These are phyloP conservation scores for Casuarina equisetifolia DNA, from an alignment of 306 rosid genomes.

Conservation along the genomic window DNA sequence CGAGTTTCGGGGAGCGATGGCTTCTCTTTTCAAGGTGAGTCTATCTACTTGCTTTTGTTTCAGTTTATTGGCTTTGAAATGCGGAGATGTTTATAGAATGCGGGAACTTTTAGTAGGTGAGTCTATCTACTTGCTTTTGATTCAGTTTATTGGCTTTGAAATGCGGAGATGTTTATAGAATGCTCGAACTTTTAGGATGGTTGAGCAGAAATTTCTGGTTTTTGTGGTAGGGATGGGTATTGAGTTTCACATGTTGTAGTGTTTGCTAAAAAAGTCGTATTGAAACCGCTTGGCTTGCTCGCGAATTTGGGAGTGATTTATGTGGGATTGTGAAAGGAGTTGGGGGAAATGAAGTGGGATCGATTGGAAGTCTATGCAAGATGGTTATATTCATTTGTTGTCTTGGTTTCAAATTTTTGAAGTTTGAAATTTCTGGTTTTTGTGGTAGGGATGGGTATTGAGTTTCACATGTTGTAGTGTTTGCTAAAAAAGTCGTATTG, in stretches of 20 bases:
- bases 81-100: neutral
- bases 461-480: too few species aligned
- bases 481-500: neutral
- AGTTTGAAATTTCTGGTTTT: too few species aligned
- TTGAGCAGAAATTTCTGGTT: neutral
- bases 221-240: neutral
- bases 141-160: neutral
- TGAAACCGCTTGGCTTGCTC: neutral
- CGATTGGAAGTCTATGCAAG: neutral
- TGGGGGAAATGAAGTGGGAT: neutral
- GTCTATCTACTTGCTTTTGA: neutral
- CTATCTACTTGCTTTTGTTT: neutral
- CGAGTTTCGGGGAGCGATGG: neutral
- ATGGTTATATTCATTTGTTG: neutral
- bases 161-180: neutral
- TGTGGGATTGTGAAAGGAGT: neutral
- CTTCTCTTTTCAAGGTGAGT: slow-evolving; percentile 16
- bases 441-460: too few species aligned
- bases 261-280: neutral
- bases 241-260: neutral
- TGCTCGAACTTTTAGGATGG: neutral
- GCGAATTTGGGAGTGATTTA: neutral
- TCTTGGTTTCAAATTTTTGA: neutral
- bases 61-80: neutral
- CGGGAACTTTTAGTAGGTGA: neutral